Conservation (phyloP, 495 filamentous ascomycete genomes). For the Trichoderma asperelloides region DNA sequence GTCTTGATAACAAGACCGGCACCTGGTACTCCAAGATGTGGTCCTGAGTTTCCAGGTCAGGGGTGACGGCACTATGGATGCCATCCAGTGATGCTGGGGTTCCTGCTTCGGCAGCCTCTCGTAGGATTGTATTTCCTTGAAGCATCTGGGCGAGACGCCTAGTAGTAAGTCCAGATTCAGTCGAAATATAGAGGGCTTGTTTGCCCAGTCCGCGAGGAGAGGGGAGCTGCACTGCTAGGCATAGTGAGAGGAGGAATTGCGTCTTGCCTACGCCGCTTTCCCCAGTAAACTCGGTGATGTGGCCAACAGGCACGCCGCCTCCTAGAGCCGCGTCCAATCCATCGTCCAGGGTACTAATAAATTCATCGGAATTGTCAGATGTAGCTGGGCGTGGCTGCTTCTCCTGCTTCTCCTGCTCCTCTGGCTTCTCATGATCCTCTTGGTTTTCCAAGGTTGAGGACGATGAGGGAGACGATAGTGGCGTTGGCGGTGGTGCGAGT, state of each 20-base stretch:
- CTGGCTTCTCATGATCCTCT: too few relatives aligned
- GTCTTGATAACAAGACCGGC: slow-evolving; percentile 67
- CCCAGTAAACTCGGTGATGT: slow-evolving; percentile 84
- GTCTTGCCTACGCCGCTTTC: slow-evolving; percentile 97
- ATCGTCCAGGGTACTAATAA: slow-evolving; percentile 74
- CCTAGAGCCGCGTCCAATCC: slow-evolving; percentile 63
- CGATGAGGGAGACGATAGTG: neutral
- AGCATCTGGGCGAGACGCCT: slow-evolving; percentile 71
- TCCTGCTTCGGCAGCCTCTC: slow-evolving; percentile 30
- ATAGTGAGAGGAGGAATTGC: slow-evolving; percentile 78
- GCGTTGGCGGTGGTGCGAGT: neutral
- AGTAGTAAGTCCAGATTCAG: slow-evolving; percentile 77
- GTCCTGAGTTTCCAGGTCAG: slow-evolving; percentile 89
- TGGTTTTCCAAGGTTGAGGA: neutral
- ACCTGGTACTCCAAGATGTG: slow-evolving; percentile 90
- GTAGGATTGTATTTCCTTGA: slow-evolving; percentile 44
- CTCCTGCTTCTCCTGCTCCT: neutral
- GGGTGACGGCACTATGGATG: slow-evolving; percentile 73
- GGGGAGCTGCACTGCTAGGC: slow-evolving; percentile 73
- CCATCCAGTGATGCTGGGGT: slow-evolving; percentile 55
- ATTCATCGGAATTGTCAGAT: slow-evolving; percentile 15
- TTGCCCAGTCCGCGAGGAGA: slow-evolving; percentile 58
- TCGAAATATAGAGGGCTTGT: slow-evolving; percentile 85
- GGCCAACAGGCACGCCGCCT: slow-evolving; percentile 77
- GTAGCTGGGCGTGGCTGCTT: slow-evolving; percentile 14